phyloP scores from a whole-genome alignment of 352 stramenopile genomes.

The Phytophthora citricola region DNA sequence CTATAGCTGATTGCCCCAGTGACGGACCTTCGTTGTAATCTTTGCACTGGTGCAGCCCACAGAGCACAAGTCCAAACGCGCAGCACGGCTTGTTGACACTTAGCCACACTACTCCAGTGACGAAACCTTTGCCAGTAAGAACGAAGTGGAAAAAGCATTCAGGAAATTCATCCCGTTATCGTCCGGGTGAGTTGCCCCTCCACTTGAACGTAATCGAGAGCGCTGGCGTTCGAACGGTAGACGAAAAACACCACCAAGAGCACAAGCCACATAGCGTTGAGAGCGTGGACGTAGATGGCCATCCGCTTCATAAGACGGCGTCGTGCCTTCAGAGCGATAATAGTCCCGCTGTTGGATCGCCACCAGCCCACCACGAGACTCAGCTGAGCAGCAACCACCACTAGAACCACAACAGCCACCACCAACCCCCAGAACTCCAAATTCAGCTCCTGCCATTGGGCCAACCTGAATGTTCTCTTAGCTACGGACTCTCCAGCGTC shows the following conservation, averaged over 20 bases:
- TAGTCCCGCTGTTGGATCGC: conserved; percentile 78
- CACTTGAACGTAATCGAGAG: conserved; percentile 48
- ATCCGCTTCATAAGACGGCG: conserved; percentile 81
- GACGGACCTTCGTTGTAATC: conserved; percentile 28
- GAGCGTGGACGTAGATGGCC: conserved; percentile 72
- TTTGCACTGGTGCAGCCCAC: conserved; percentile 37
- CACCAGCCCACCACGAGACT: conserved; percentile 77
- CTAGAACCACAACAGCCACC: conserved; percentile 59
- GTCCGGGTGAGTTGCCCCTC: conserved; percentile 2
- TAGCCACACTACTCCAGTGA: conserved; percentile 70
- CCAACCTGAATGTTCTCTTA: conserved; percentile 32
- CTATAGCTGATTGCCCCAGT: conserved; percentile 23
- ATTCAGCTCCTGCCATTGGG: conserved; percentile 68
- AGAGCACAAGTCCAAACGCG: conserved; percentile 39
- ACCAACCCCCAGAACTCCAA: conserved; percentile 67
- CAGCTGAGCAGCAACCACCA: conserved; percentile 64
- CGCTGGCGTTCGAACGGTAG: conserved; percentile 53
- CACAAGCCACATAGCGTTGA: conserved; percentile 71
- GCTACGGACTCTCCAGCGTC: conserved; percentile 27
- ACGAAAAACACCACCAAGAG: conserved; percentile 68
- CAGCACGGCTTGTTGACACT: conserved; percentile 72
- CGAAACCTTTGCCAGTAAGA: conserved; percentile 69
- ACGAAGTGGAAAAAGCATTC: conserved; percentile 66
- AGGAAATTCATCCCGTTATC: conserved; percentile 43
- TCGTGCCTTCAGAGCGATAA: conserved; percentile 72